A percentile compares a stretch with the other conserved stretches of the same genome.
These are phyloP conservation scores for Ramichloridium luteum DNA, from an alignment of 2,329 filamentous ascomycete species.

Conservation along the genomic window DNA sequence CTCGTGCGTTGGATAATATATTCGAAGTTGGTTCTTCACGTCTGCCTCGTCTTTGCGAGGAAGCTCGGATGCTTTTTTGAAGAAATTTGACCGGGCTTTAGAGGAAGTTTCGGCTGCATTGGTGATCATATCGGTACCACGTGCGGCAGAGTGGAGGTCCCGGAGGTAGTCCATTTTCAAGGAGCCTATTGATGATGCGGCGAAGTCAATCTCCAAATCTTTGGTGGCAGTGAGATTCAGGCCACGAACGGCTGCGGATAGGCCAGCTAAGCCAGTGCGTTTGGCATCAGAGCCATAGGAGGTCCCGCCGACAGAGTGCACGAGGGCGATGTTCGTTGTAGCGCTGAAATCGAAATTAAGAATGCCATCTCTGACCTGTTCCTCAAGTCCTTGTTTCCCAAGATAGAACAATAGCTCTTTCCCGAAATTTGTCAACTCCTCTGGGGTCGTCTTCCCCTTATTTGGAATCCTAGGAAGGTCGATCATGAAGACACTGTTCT, in stretches of 20 bases:
- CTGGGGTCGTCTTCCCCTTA: conserved; percentile 15
- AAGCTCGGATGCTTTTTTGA: conserved; percentile 9
- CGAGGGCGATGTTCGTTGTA: conserved; percentile 62
- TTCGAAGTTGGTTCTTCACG: conserved; percentile 40
- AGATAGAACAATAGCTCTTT: conserved; percentile 62
- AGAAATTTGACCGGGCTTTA: conserved; percentile 16
- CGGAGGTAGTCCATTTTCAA: conserved; percentile 56
- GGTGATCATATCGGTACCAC: conserved; percentile 30
- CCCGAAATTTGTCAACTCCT: conserved; percentile 46
- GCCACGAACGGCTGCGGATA: conserved; percentile 53
- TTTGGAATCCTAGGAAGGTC: conserved; percentile 57
- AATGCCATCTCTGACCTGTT: conserved; percentile 55
- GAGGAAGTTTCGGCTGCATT: conserved; percentile 11
- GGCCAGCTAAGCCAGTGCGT: conserved; percentile 59
- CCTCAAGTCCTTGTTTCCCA: conserved; percentile 50
- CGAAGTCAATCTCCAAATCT: conserved; percentile 44
- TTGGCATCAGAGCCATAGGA: conserved; percentile 26
- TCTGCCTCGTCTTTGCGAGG: background rate
- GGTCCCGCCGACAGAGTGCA: conserved; percentile 56
- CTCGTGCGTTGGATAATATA: conserved; percentile 68
- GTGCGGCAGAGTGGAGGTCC: conserved; percentile 46
- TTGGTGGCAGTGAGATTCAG: conserved; percentile 43
- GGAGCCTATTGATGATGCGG: conserved; percentile 70
- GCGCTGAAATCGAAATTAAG: conserved; percentile 68
- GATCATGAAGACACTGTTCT: conserved; percentile 86